phyloP scores from a whole-genome alignment of 2,329 filamentous ascomycete species.

The Hysterium pulicare region DNA sequence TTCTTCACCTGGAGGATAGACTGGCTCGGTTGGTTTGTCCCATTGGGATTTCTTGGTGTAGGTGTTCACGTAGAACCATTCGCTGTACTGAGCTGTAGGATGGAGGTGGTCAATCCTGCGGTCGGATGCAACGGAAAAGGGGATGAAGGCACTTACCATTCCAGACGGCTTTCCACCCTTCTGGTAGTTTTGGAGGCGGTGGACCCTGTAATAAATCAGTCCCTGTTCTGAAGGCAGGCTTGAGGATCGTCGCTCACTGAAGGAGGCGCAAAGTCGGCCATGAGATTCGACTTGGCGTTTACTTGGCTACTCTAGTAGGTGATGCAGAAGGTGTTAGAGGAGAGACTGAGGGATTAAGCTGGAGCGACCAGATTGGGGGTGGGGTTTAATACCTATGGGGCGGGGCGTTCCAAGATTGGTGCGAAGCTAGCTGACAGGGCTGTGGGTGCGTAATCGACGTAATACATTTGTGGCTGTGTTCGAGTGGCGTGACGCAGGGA shows the following conservation, averaged over 20 bases:
- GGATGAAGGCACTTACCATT: slow-evolving; percentile 45
- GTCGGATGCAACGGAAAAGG: not conserved
- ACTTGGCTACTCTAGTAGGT: not conserved
- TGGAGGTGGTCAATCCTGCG: not conserved
- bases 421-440: no score
- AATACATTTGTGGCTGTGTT: no score
- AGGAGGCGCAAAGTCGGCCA: slow-evolving; percentile 37
- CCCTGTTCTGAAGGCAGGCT: slow-evolving; percentile 1
- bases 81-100: slow-evolving; percentile 67
- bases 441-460: no score
- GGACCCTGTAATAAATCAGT: slow-evolving; percentile 38
- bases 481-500: no score
- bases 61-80: slow-evolving; percentile 93
- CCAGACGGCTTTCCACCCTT: slow-evolving; percentile 82
- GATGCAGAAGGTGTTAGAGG: no score
- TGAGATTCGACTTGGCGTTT: slow-evolving; percentile 8
- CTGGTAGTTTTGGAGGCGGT: slow-evolving; percentile 62
- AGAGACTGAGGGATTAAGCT: no score
- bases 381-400: no score
- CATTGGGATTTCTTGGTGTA: slow-evolving; percentile 87
- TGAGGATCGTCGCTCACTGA: slow-evolving; percentile 18
- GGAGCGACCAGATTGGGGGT: no score
- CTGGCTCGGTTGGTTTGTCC: slow-evolving; percentile 74
- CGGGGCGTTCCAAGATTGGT: no score
- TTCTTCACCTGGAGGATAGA: slow-evolving; percentile 49